phyloP scores from a whole-genome alignment of 192 early-diverging fungal genomes.

The Cetraspora pellucida region DNA sequence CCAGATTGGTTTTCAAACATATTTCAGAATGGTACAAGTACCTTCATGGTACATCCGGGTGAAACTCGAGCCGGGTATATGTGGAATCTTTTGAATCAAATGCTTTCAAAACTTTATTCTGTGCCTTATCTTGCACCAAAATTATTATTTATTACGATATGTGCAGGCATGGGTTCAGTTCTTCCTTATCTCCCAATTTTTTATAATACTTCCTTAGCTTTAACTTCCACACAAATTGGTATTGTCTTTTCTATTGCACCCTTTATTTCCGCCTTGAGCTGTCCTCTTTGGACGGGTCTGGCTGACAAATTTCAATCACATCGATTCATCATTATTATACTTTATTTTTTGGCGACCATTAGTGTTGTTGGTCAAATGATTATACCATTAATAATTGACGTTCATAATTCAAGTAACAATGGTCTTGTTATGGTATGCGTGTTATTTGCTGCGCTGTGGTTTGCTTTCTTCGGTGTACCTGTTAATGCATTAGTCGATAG shows the following conservation, averaged over 20 bases:
- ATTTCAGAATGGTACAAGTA: not conserved
- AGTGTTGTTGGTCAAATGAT: constrained; percentile 49
- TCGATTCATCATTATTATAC: constrained; percentile 44
- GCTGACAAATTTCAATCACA: constrained; percentile 50
- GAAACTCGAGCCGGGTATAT: not conserved
- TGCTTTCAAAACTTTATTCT: not conserved
- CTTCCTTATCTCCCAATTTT: constrained; percentile 40
- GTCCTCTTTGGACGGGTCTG: constrained; percentile 49
- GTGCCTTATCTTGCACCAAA: constrained; percentile 35
- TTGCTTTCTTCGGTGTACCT: constrained; percentile 53
- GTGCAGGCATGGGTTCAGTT: constrained; percentile 35
- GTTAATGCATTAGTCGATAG: constrained; percentile 51
- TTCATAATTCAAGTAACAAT: constrained; percentile 17
- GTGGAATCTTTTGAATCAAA: not conserved
- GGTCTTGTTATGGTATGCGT: constrained; percentile 38
- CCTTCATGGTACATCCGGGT: not conserved
- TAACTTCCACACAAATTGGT: constrained; percentile 41
- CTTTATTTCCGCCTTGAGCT: constrained; percentile 50
- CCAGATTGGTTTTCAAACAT: constrained; percentile 10
- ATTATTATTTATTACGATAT: constrained; percentile 37
- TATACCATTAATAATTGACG: constrained; percentile 37
- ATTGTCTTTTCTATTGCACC: constrained; percentile 38
- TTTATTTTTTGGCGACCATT: constrained; percentile 44
- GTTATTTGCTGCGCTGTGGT: constrained; percentile 43
- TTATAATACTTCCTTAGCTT: constrained; percentile 31